Conservation (phyloP, 2,329 filamentous ascomycete species). For the Daldinia sp. region DNA sequence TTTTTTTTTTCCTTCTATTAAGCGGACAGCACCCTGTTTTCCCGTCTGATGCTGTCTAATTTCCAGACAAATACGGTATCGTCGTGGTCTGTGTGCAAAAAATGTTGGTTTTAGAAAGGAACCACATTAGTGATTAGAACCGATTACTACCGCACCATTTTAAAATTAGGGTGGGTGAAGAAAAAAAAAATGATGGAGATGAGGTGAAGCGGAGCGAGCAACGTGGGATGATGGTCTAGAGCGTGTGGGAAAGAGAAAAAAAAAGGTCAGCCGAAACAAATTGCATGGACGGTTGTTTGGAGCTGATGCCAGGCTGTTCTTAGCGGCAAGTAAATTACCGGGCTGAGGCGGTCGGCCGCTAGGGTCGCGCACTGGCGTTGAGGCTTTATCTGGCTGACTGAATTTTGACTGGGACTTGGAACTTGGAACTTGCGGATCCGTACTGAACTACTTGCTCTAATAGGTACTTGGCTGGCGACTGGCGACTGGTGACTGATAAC, state of each 20-base stretch:
- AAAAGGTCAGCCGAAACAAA: conserved; percentile 36
- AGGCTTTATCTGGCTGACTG: conserved; percentile 26
- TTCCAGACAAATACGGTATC: conserved; percentile 26
- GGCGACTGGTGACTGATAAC: background rate
- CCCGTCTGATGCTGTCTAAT: conserved; percentile 28
- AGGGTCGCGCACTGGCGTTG: conserved; percentile 24
- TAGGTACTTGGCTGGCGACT: background rate
- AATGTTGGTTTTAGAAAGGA: conserved; percentile 6
- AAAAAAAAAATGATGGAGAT: conserved; percentile 22
- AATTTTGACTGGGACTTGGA: too few species aligned
- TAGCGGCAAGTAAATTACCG: conserved; percentile 39
- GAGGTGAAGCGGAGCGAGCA: conserved; percentile 27
- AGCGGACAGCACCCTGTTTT: conserved; percentile 20
- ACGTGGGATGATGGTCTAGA: conserved; percentile 37
- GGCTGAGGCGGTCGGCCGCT: conserved; percentile 33
- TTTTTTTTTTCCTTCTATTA: conserved; percentile 5
- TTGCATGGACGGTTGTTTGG: conserved; percentile 33
- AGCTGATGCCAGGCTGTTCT: conserved; percentile 38
- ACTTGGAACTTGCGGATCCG: too few species aligned
- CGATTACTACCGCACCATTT: conserved; percentile 32
- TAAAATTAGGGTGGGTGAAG: conserved; percentile 30
- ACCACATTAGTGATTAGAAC: conserved; percentile 6
- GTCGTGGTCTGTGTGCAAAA: conserved; percentile 9
- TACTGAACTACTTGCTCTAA: background rate
- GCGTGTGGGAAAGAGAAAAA: conserved; percentile 25